phyloP scores from a whole-genome alignment of 345 rosid species.

The Gossypioides kirkii region DNA sequence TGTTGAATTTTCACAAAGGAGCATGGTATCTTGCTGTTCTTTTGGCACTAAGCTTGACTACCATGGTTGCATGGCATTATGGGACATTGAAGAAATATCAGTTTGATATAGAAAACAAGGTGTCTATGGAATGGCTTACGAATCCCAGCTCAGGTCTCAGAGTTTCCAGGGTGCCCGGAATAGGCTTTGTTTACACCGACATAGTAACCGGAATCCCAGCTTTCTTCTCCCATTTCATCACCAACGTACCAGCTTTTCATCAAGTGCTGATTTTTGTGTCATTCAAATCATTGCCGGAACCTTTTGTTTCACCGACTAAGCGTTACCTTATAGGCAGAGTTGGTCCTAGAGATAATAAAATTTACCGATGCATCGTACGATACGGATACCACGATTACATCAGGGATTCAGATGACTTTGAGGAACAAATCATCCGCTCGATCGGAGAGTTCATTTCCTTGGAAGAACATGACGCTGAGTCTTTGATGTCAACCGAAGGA shows the following conservation, averaged over 20 bases:
- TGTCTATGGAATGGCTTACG: slow-evolving; percentile 51
- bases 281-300: slow-evolving; percentile 51
- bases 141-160: slow-evolving; percentile 43
- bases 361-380: slow-evolving; percentile 52
- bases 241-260: slow-evolving; percentile 59
- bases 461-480: slow-evolving; percentile 41
- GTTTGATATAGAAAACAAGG: slow-evolving; percentile 51
- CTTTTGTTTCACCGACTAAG: slow-evolving; percentile 30
- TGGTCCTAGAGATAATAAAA: slow-evolving; percentile 35
- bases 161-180: slow-evolving; percentile 57
- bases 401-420: slow-evolving; percentile 47
- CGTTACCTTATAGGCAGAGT: slow-evolving; percentile 49
- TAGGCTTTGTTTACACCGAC: slow-evolving; percentile 49
- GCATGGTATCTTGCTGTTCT: slow-evolving; percentile 47
- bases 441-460: slow-evolving; percentile 50
- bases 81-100: slow-evolving; percentile 56
- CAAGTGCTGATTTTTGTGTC: slow-evolving; percentile 58
- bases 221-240: slow-evolving; percentile 56
- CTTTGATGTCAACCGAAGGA: slow-evolving; percentile 28
- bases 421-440: slow-evolving; percentile 43
- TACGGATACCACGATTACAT: slow-evolving; percentile 48
- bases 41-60: slow-evolving; percentile 29
- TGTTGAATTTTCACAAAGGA: slow-evolving; percentile 45
- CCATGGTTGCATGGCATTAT: slow-evolving; percentile 58
- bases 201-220: slow-evolving; percentile 51